Evolutionary conservation across 306 rosid species (phyloP), one percentile per base, ranked within the genome.

Genomic region (Vigna mungo): DNA sequence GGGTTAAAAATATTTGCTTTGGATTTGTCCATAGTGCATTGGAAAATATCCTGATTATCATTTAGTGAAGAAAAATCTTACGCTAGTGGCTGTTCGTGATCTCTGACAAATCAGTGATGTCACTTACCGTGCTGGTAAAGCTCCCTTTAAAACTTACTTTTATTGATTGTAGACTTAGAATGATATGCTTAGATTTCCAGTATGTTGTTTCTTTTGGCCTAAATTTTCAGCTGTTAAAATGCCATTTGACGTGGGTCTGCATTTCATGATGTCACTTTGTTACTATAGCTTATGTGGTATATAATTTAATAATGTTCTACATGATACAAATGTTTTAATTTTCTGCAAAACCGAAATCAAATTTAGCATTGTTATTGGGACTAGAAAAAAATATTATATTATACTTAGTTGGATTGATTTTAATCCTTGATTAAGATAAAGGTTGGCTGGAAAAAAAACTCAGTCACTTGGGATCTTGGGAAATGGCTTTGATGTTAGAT

Each of bases 41-140:
- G 90, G 93, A 23, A 92, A 86, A 66, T 86, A 88, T 72, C 92
- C 90, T 20, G 89, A 86, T 2, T 88, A 88, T 44, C 86, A 88
- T 66, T 89, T 90, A 37, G 89, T 88, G 15, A 89, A 87, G 84
- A 89, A 87, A 80, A 86, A 78, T 70, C 87, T 81, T 61, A 83
- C 60, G 9, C 74, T 83, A 46, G 46, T 41, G 12, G 12, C 82
- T 89, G 82, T 89, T 92, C 87, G 23, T 91, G 89, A 91, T 92
- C 30, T 82, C 87, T 9, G 91, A 91, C 44, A 64, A 85, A 83
- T 80, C 51, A n/a, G 79, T 64, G 92, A 88, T 73, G 82, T 86
- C 53, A 14, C 91, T 51, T 89, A 41, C 3, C 96, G 9, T 92
- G 93, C 17, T 89, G 93, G 92, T 89, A 68, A 74, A 71, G 5